These are phyloP conservation scores for Licmophora abbreviata DNA, from an alignment of 108 stramenopile genomes.

Conservation along the genomic window DNA sequence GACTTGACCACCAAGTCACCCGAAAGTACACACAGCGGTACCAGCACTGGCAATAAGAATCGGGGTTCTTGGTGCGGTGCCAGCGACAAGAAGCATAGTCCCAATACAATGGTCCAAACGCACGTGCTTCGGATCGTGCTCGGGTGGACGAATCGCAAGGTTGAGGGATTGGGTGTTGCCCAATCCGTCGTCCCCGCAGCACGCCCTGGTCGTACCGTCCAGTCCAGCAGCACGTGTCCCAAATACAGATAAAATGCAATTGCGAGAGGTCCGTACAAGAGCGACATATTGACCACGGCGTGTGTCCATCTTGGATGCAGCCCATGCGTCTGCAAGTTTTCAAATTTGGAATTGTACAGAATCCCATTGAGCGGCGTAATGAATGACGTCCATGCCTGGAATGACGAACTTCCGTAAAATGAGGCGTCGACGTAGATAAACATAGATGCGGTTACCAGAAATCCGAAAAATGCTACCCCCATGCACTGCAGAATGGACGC, in stretches of 20 bases:
- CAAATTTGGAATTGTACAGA: constrained; percentile 54
- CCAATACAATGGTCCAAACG: constrained; percentile 28
- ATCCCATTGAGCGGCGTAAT: constrained; percentile 72
- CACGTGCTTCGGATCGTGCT: constrained; percentile 11
- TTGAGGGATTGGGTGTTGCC: too few species aligned
- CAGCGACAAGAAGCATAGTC: constrained; percentile 47
- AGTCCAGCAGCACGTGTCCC: background rate
- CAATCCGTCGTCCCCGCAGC: background rate
- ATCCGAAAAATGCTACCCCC: constrained; percentile 1
- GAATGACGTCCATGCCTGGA: background rate
- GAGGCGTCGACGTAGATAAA: constrained; percentile 30
- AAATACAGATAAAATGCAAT: constrained; percentile 23
- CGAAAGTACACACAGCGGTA: constrained; percentile 42
- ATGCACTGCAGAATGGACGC: background rate
- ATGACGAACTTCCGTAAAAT: constrained; percentile 22
- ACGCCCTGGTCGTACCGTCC: background rate
- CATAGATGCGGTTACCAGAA: constrained; percentile 16
- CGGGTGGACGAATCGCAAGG: too few species aligned
- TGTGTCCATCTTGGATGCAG: constrained; percentile 72
- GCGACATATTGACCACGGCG: constrained; percentile 66
- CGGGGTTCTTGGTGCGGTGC: constrained; percentile 84
- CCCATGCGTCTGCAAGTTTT: constrained; percentile 65
- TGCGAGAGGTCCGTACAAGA: constrained; percentile 63
- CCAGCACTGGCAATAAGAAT: constrained; percentile 54
- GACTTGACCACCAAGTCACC: constrained; percentile 14